A percentile compares a stretch with the other conserved stretches of the same genome.
phyloP scores from a whole-genome alignment of 306 rosid genomes.

The Fragaria iinumae region DNA sequence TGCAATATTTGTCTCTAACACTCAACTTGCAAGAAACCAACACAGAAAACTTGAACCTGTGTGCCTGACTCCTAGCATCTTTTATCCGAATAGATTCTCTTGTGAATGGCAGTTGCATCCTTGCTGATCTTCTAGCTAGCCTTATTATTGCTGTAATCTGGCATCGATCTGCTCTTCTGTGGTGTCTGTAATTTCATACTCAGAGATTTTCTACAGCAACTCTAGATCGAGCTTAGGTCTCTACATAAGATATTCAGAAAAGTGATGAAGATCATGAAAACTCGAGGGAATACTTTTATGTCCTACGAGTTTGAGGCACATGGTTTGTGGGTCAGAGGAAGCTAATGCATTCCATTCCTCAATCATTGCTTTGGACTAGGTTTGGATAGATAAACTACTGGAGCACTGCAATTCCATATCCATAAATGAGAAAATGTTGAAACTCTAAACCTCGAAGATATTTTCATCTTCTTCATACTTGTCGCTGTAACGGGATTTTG shows the following conservation, averaged over 20 bases:
- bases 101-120: background rate
- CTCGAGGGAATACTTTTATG: background rate
- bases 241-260: background rate
- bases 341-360: background rate
- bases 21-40: constrained; percentile 3
- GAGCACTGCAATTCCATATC: background rate
- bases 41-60: constrained; percentile 5
- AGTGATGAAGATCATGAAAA: background rate
- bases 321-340: background rate
- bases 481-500: background rate
- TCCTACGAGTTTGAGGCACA: background rate
- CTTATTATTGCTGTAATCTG: background rate
- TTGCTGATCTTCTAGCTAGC: background rate
- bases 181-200: background rate
- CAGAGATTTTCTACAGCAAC: background rate
- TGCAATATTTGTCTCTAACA: background rate
- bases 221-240: background rate
- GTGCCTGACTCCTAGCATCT: constrained; percentile 13
- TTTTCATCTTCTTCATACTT: background rate
- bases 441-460: background rate
- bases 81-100: background rate
- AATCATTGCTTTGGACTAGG: background rate
- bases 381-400: background rate
- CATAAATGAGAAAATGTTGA: background rate
- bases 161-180: background rate